Percentiles rank a stretch among this genome's conserved stretches.
Conservation (phyloP, 257 asterid species). For the Gentiana straminea region DNA sequence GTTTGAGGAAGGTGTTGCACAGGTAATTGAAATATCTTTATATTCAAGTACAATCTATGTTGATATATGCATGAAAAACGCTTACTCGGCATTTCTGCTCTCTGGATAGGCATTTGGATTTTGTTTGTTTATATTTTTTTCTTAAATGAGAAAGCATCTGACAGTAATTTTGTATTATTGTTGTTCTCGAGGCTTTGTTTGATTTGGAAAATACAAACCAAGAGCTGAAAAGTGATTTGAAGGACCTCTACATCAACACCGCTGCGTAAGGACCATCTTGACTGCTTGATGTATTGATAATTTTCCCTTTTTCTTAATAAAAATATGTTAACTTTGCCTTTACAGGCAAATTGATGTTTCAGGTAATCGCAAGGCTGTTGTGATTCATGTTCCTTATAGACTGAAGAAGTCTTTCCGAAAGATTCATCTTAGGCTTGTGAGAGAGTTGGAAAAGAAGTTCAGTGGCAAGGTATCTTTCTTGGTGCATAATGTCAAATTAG, state of each 20-base stretch:
- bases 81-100: too few relatives aligned
- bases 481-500: too few relatives aligned
- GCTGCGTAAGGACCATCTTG: conserved; percentile 40
- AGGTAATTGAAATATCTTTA: conserved; percentile 25
- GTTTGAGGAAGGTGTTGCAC: conserved; percentile 77
- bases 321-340: too few relatives aligned
- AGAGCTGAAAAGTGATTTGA: conserved; percentile 76
- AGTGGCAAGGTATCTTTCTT: conserved; percentile 66
- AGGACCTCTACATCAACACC: conserved; percentile 75
- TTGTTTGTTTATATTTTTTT: background rate
- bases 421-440: conserved; percentile 69
- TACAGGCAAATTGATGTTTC: conserved; percentile 70
- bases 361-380: conserved; percentile 81
- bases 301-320: background rate
- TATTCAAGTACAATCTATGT: too few relatives aligned
- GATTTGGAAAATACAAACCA: conserved; percentile 82
- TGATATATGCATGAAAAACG: too few relatives aligned
- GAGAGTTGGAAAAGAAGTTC: conserved; percentile 93
- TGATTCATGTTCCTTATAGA: conserved; percentile 77
- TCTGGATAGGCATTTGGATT: too few relatives aligned
- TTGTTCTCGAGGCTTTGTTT: conserved; percentile 48
- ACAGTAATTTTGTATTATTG: background rate
- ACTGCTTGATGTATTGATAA: background rate
- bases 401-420: conserved; percentile 82
- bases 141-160: too few relatives aligned